Percentiles rank a stretch among this genome's conserved stretches.
Evolutionary conservation across 2,329 filamentous ascomycete genomes (phyloP).

Genomic region (Mycocentrospora acerina): DNA sequence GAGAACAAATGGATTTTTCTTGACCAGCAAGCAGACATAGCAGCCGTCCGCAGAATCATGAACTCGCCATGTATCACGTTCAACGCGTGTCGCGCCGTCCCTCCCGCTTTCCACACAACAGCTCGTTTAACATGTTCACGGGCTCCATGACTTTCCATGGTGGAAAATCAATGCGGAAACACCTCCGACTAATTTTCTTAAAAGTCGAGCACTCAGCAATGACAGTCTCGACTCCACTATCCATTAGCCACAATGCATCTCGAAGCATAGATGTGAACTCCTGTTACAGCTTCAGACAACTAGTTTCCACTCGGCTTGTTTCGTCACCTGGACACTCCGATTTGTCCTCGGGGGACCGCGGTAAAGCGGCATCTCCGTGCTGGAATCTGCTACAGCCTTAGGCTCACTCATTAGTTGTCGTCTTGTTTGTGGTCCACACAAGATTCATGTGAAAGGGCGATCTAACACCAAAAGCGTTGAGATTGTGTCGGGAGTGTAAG

Average conservation of each 20-base stretch:
- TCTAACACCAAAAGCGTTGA: conserved; percentile 12
- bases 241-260: conserved; percentile 26
- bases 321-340: conserved; percentile 20
- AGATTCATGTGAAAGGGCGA: conserved; percentile 13
- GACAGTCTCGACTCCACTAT: conserved; percentile 16
- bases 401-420: conserved; percentile 20
- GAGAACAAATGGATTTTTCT: too few species aligned
- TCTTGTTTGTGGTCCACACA: conserved; percentile 7
- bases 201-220: conserved; percentile 18
- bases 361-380: conserved; percentile 23
- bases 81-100: conserved; percentile 30
- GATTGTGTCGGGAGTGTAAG: conserved; percentile 15
- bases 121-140: conserved; percentile 26
- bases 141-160: conserved; percentile 37
- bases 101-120: conserved; percentile 16
- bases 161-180: too few species aligned
- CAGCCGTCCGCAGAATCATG: too few species aligned
- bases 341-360: conserved; percentile 20
- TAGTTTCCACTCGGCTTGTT: conserved; percentile 25
- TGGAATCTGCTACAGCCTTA: conserved; percentile 17
- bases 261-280: conserved; percentile 12
- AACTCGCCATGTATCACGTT: too few species aligned
- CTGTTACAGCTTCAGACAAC: conserved; percentile 21
- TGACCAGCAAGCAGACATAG: too few species aligned
- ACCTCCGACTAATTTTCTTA: too few species aligned